Evolutionary conservation across 176 grass and related monocot genomes (phyloP).

Genomic region (Alloteropsis semialata): DNA sequence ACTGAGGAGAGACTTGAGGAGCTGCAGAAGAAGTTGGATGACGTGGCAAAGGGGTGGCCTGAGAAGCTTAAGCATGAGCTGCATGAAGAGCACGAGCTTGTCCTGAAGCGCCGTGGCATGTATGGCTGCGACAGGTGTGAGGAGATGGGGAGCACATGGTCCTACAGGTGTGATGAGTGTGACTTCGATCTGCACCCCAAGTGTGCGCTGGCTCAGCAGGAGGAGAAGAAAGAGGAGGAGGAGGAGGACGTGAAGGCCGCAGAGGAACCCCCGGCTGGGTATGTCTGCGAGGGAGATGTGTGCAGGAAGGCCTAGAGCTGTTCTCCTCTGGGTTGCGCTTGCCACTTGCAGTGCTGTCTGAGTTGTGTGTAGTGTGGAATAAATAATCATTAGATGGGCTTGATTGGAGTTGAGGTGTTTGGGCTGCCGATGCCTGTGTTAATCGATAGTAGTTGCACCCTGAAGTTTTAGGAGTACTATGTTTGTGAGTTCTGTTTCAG

Average conservation of each 20-base stretch:
- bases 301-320: conserved; percentile 51
- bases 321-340: conserved; percentile 2
- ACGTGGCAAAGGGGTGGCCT: conserved; percentile 62
- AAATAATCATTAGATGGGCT: conserved; percentile 22
- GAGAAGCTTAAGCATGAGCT: conserved; percentile 69
- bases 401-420: conserved; percentile 4
- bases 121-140: conserved; percentile 46
- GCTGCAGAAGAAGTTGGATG: conserved; percentile 50
- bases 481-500: background rate
- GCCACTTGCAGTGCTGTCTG: conserved; percentile 3
- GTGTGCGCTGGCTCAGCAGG: conserved; percentile 49
- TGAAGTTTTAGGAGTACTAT: background rate
- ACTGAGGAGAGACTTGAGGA: conserved; percentile 57
- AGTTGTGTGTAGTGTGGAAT: background rate
- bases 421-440: background rate
- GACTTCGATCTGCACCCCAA: conserved; percentile 63
- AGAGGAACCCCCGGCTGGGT: conserved; percentile 34
- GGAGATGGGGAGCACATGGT: conserved; percentile 35
- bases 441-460: background rate
- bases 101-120: conserved; percentile 20
- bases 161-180: conserved; percentile 53
- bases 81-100: conserved; percentile 73
- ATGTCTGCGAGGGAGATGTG: conserved; percentile 54
- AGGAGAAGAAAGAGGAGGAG: background rate
- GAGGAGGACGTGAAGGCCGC: conserved; percentile 5